Base-by-base conservation (phyloP, 2,329 filamentous ascomycete species). In the Fusarium agapanthi region DNA sequence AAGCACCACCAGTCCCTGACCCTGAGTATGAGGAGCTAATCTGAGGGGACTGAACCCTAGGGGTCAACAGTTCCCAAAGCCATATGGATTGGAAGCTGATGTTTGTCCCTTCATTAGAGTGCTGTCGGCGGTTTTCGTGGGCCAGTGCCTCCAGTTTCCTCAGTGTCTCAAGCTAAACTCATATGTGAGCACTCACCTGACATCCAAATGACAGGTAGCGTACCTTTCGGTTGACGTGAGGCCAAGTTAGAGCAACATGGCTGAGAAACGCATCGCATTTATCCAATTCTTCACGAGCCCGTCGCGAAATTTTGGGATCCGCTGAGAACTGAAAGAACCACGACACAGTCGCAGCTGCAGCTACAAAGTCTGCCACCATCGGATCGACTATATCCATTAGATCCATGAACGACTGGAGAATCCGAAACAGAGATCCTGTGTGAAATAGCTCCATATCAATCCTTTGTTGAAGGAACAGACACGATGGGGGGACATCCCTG, bases 141-240 rank as follows among this genome's bases (percentile, higher is more conserved):
- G 44, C 26, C 26, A 45, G 13, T 11, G 44, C 44, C 18, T 22
- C 18, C 0, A 28, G 13, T 0, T 28, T 45, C 9, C 18, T 28
- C 13, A 45, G 4, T 4, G 18, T 45, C 26, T 45, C 26, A 3
- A 45, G 13, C 43, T 45, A 28, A 5, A 15, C 1, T 12, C 6
- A 28, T 22, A 7, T 22, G 43, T 45, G 8, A 45, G 26, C 8
- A 15, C 24, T 7, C 5, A 15, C 28, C 18, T 45, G 5, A 45
- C 4, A 22, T 11, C 4, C 0, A 15, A 22, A 22, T 15, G 0
- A 0, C 18, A 45, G 6, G 16, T 12, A 11, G 26, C 26, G 13
- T 28, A 28, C 43, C 24, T 45, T 45, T 22, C 15, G 26, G 1
- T 22, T 45, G 18, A 45, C 4, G 4, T 45, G 43, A 28, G 43